A percentile compares a stretch with the other conserved stretches of the same genome.
Conservation (phyloP, 768 basidiomycete species). For the Rhizopogon rudus region DNA sequence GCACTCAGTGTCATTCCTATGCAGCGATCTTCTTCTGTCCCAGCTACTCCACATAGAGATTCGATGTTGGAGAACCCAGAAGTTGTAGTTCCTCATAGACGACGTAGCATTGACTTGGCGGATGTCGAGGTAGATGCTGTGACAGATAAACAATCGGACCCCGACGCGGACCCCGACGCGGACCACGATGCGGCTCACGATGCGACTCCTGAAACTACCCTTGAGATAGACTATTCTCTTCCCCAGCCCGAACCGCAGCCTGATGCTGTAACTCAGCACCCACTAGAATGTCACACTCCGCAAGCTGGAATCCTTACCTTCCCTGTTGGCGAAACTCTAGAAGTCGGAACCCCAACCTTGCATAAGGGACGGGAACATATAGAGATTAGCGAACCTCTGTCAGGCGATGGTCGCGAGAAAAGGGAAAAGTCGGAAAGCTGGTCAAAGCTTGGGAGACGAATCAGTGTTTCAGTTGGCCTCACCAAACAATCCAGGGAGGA, state of each 20-base stretch:
- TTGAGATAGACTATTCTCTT: conserved; percentile 23
- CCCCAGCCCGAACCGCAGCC: conserved; percentile 11
- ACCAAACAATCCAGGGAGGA: conserved; percentile 24
- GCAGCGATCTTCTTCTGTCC: conserved; percentile 57
- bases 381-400: conserved; percentile 21
- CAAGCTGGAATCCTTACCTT: conserved; percentile 16
- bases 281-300: neutral
- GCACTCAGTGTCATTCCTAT: conserved; percentile 26
- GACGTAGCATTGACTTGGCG: conserved; percentile 27
- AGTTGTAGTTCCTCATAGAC: conserved; percentile 20
- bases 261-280: neutral
- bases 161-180: conserved; percentile 17
- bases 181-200: conserved; percentile 32
- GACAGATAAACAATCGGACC: neutral
- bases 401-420: conserved; percentile 30
- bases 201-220: neutral
- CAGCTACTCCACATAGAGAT: conserved; percentile 33
- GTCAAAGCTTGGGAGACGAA: conserved; percentile 60
- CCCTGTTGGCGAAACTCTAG: neutral
- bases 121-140: conserved; percentile 27
- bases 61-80: conserved; percentile 26
- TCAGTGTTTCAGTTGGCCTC: conserved; percentile 55
- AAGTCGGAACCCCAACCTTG: neutral
- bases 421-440: conserved; percentile 44
- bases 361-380: conserved; percentile 1